Base-by-base conservation (phyloP, 1,139 yeast species). In the Sugiyamaella neomexicana region DNA sequence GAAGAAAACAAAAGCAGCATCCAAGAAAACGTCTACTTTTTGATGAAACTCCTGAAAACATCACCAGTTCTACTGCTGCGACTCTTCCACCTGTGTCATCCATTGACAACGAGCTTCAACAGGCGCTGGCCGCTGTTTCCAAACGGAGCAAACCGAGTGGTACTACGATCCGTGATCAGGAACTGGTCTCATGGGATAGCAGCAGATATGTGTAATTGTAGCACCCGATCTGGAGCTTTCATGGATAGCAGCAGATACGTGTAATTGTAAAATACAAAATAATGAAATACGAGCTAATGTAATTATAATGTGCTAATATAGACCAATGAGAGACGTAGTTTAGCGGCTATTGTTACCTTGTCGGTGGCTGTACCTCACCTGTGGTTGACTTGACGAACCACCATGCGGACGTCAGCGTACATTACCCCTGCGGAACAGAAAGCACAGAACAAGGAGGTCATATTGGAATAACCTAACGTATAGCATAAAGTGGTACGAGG, bases 241-340 rank as follows among this genome's bases (percentile, higher is more conserved):
- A n/a, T n/a, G 54, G 51, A 52, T 47, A 46, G 51, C 9, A 47
- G 37, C 32, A 42, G 54, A 29, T 52, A 52, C n/a, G n/a, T n/a
- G n/a, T 20, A 20, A 20, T 20, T 20, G 25, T 20, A 20, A 20
- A 20, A 20, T 20, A 44, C 39, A 20, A 32, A 27, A 23, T 45
- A 45, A 45, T 45, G 49, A 36, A 25, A 36, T 16, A 45, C 34
- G 41, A 37, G 16, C 36, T 17, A 36, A 45, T 45, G n/a, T n/a
- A n/a, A n/a, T n/a, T n/a, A n/a, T n/a, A n/a, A n/a, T n/a, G n/a
- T n/a, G n/a, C n/a, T n/a, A n/a, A n/a, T n/a, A n/a, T n/a, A n/a
- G n/a, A n/a, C n/a, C n/a, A n/a, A n/a, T n/a, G n/a, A n/a, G n/a
- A n/a, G n/a, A n/a, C n/a, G n/a, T n/a, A n/a, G n/a, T n/a, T n/a